Evolutionary conservation across 1,284 basidiomycete genomes (phyloP).

Genomic region (Cerioporus squamosus): DNA sequence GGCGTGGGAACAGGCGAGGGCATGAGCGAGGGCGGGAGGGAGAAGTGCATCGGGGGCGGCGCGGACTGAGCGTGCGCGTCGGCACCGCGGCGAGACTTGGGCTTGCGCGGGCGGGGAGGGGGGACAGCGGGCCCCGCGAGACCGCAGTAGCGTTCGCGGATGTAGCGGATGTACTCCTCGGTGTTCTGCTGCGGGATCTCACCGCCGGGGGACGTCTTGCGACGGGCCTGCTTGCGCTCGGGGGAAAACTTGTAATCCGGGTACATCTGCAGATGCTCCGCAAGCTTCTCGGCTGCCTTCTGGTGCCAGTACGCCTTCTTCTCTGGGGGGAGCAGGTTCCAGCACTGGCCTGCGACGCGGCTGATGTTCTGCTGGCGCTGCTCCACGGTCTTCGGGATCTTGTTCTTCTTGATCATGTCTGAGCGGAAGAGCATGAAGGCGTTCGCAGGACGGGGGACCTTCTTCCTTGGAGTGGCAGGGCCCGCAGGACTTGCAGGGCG

Average conservation of each 20-base stretch:
- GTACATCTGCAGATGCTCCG: constrained; percentile 44
- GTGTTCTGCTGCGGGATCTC: constrained; percentile 12
- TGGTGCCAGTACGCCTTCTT: constrained; percentile 51
- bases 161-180: constrained; percentile 23
- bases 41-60: background rate
- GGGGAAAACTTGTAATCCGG: constrained; percentile 53
- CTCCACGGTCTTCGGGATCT: constrained; percentile 44
- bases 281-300: constrained; percentile 42
- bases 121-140: constrained; percentile 20
- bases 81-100: constrained; percentile 18
- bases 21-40: constrained; percentile 8
- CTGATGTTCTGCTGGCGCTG: constrained; percentile 60
- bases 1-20: constrained; percentile 9
- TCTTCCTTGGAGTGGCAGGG: constrained; percentile 2
- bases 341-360: constrained; percentile 55
- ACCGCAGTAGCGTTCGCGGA: constrained; percentile 26
- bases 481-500: constrained; percentile 4
- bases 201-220: constrained; percentile 16
- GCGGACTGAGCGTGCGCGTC: background rate
- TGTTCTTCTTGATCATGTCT: constrained; percentile 56
- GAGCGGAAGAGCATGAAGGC: constrained; percentile 86
- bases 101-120: constrained; percentile 26
- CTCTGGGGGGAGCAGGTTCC: constrained; percentile 48
- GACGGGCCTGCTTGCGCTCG: constrained; percentile 31
- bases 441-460: constrained; percentile 74